Evolutionary conservation across 164 flowering plant genomes (phyloP).

Genomic region (Nymphaea thermarum): DNA sequence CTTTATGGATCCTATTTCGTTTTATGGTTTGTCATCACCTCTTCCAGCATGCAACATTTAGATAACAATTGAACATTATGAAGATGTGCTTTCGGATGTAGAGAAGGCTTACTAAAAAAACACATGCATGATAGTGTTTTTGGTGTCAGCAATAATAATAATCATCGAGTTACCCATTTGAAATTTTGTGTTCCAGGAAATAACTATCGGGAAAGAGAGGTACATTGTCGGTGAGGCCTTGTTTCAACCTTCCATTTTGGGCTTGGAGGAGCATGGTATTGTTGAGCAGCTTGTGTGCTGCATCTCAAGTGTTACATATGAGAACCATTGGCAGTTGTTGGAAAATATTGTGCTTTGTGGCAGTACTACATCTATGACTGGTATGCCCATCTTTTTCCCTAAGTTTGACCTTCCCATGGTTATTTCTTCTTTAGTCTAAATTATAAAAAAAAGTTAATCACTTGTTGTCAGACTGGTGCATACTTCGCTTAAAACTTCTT

Average conservation of each 20-base stretch:
- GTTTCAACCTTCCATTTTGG: conserved; percentile 85
- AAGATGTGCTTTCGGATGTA: no score
- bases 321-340: conserved; percentile 81
- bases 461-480: no score
- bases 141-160: no score
- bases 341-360: conserved; percentile 98
- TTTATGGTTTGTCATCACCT: no score
- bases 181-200: conserved; percentile 38
- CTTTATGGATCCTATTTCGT: no score
- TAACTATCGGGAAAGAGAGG: conserved; percentile 66
- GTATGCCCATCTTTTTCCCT: conserved; percentile 26
- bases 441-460: no score
- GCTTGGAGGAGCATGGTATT: conserved; percentile 87
- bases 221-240: conserved; percentile 90
- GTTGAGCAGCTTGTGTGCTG: conserved; percentile 96
- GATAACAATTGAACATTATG: no score
- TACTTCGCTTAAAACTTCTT: no score
- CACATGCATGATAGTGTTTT: no score
- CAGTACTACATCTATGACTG: conserved; percentile 78
- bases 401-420: background rate
- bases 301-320: conserved; percentile 83
- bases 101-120: no score
- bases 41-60: no score
- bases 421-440: no score
- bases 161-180: background rate